Base-by-base conservation (phyloP, 2,329 filamentous ascomycete genomes). In the Epicoccum nigrum region DNA sequence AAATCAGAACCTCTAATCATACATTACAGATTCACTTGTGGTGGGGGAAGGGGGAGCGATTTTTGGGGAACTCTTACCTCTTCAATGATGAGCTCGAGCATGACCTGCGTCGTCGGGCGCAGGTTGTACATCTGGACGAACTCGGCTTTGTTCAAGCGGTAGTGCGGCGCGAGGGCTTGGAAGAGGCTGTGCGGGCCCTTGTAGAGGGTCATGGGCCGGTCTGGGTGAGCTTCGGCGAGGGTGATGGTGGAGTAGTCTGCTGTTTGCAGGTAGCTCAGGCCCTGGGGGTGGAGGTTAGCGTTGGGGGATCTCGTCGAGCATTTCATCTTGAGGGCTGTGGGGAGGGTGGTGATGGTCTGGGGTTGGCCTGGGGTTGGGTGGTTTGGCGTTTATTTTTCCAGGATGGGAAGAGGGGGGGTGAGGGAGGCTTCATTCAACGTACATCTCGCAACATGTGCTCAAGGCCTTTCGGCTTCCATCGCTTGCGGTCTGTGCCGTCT, bases 361-460 rank as follows among this genome's bases (percentile, higher is more conserved):
- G 35, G 28, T 6, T 13, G 31, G 21, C 21, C 6, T 30, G 34
- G 16, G 6, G 11, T 27, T 11, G 11, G 6, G 11, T 27, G 6
- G 6, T 27, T 11, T 27, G 23, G 11, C 11, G 6, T 27, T 27
- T 11, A 11, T 27, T 27, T 27, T 27, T 27, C 23, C 11, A 11
- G 23, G 23, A n/a, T n/a, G 31, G 23, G 23, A 11, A 28, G 35
- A 12, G 7, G 11, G 20, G 20, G 20, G 15, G 6, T n/a, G n/a
- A n/a, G n/a, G n/a, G n/a, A n/a, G n/a, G n/a, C n/a, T n/a, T n/a
- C n/a, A n/a, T n/a, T n/a, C n/a, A 2, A 49, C 55, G 37, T 74
- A 89, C 87, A 79, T 90, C 87, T 68, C 79, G 81, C 44, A 87
- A 78, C 64, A 84, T 82, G 38, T 86, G 80, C 5, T 75, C 74